Evolutionary conservation across 208 protist species (phyloP), one percentile per base, ranked within the genome.

Genomic region (Novymonas esmeraldas): DNA sequence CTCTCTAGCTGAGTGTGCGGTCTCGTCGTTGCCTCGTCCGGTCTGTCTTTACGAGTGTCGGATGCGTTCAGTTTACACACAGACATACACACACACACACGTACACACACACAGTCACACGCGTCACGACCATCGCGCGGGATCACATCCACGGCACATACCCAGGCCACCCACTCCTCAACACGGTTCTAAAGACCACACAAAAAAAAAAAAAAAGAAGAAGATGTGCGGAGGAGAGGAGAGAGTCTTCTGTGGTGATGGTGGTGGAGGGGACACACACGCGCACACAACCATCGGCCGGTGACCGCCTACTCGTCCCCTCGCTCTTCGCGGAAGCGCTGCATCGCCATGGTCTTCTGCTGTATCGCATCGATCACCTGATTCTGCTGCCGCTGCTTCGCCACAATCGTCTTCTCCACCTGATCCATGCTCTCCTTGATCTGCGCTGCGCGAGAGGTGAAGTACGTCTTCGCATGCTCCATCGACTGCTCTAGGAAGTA

Each of bases 401-500:
- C 26, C 18, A 84, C 66, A 64, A 95, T 81, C 3, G 77, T 89
- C 70, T 85, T 82, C 70, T 92, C 87, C 2, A 93, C 57, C 31
- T 70, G 51, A 24, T 95, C 85, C 77, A 95, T 89, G 69, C 81
- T 86, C 58, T 93, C 90, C 63, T 87, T 90, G 24, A 95, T 82
- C 63, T 89, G 80, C 28, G 78, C 82, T n/a, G 87, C 85, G 10
- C 90, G 90, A 3, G 70, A 65, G 13, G 57, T 70, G 59, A 93
- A 95, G 78, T 93, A 93, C 31, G 71, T 74, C 70, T 79, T 79
- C 33, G 87, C 90, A 49, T 78, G 70, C 10, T 70, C 79, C 76
- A 92, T 89, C 20, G 85, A 78, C 76, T 89, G 76, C 76, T 95
- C 82, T 13, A 95, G 63, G 62, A 89, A 95, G 79, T 95, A 95